Percentiles rank a stretch among this genome's conserved stretches.
Evolutionary conservation across 139 green algal genomes (phyloP).

Genomic region (Micractinium sp.): DNA sequence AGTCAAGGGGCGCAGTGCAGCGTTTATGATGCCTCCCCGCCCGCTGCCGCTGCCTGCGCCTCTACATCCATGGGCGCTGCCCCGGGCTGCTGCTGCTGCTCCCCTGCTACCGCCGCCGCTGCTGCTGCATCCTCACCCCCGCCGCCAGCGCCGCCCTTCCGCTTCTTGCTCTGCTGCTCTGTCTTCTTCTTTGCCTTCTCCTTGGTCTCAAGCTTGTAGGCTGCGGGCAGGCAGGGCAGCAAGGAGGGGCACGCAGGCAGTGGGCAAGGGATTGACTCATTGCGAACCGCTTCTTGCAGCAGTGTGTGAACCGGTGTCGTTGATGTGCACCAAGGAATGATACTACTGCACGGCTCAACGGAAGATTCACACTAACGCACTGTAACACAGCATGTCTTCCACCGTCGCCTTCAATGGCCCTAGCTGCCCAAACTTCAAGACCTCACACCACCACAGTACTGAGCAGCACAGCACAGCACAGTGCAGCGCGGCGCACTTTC

Average conservation of each 20-base stretch:
- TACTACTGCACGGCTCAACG: not conserved
- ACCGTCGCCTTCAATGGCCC: no score
- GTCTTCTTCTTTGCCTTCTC: conserved; percentile 43
- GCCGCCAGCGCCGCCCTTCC: not conserved
- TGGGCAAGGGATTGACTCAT: not conserved
- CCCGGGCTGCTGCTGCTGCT: conserved; percentile 10
- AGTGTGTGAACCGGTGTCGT: not conserved
- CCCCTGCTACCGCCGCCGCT: not conserved
- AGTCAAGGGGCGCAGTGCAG: not conserved
- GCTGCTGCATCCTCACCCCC: not conserved
- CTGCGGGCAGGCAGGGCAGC: not conserved
- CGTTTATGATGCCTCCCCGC: not conserved
- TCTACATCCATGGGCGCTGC: not conserved
- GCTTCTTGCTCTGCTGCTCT: conserved; percentile 36
- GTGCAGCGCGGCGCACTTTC: conserved; percentile 58
- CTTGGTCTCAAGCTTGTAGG: conserved; percentile 29
- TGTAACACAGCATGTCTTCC: no score
- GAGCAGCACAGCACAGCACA: not conserved
- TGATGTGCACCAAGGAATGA: not conserved
- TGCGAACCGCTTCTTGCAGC: no score
- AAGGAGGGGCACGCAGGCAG: not conserved
- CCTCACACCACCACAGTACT: not conserved
- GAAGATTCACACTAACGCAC: no score
- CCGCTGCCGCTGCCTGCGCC: not conserved
- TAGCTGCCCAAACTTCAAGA: not conserved